Percentiles rank a stretch among this genome's conserved stretches.
These are phyloP conservation scores for Eucalyptus victrix DNA, from an alignment of 345 rosid genomes.

Conservation along the genomic window DNA sequence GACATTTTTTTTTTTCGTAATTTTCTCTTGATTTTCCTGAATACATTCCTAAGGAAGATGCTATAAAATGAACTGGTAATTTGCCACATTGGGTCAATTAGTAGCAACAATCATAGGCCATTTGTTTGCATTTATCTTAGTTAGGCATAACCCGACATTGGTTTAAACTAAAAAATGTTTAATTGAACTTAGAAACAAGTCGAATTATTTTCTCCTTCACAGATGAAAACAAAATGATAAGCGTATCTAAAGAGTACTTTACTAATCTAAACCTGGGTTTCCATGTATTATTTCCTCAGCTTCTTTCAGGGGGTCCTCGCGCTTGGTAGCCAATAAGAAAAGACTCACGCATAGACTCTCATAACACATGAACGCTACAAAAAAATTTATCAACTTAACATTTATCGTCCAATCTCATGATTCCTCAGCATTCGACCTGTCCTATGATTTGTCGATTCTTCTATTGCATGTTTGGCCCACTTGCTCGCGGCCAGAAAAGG, in stretches of 20 bases:
- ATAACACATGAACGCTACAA: neutral
- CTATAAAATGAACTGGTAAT: too few species aligned
- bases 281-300: neutral
- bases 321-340: neutral
- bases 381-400: too few species aligned
- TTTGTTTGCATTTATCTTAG: too few species aligned
- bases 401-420: too few species aligned
- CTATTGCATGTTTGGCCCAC: neutral
- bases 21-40: too few species aligned
- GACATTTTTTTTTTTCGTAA: too few species aligned
- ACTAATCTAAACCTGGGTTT: neutral
- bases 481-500: neutral
- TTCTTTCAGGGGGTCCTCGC: neutral
- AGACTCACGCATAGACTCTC: neutral
- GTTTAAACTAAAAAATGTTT: neutral
- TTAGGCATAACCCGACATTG: too few species aligned
- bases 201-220: neutral
- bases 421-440: too few species aligned
- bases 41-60: too few species aligned
- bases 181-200: neutral
- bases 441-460: neutral
- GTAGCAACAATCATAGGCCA: too few species aligned
- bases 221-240: neutral
- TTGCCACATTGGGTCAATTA: too few species aligned
- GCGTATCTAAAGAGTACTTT: neutral